phyloP scores from a whole-genome alignment of 768 basidiomycete genomes.

The Boletus fagicola region DNA sequence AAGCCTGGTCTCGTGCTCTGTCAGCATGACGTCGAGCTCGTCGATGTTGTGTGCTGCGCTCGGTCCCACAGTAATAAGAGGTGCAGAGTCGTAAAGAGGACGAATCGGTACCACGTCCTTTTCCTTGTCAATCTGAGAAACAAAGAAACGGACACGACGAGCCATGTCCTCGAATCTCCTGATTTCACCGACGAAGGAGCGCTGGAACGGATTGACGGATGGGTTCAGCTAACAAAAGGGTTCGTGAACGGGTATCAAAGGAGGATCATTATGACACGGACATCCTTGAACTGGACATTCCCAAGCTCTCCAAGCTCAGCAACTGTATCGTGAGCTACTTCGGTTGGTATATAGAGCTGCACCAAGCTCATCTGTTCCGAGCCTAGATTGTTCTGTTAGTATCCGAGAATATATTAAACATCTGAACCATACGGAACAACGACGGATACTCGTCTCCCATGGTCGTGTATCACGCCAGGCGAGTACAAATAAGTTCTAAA shows the following conservation, averaged over 20 bases:
- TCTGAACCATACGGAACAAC: slow-evolving; percentile 61
- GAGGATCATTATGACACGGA: slow-evolving; percentile 39
- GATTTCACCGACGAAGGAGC: slow-evolving; percentile 95
- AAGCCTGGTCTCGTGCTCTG: slow-evolving; percentile 83
- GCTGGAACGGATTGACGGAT: slow-evolving; percentile 94
- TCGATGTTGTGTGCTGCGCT: slow-evolving; percentile 92
- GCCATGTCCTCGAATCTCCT: slow-evolving; percentile 95
- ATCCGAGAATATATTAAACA: neutral
- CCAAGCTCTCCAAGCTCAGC: slow-evolving; percentile 94
- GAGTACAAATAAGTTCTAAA: neutral
- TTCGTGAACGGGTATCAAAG: slow-evolving; percentile 3
- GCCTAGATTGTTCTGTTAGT: slow-evolving; percentile 44
- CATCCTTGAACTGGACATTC: slow-evolving; percentile 96
- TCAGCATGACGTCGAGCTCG: slow-evolving; percentile 83
- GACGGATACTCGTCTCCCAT: slow-evolving; percentile 85
- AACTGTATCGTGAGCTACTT: slow-evolving; percentile 96
- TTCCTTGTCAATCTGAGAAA: slow-evolving; percentile 81
- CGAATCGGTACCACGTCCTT: slow-evolving; percentile 80
- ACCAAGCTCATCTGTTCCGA: slow-evolving; percentile 98
- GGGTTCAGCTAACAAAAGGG: slow-evolving; percentile 73
- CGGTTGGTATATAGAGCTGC: slow-evolving; percentile 94
- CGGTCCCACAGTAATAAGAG: slow-evolving; percentile 86
- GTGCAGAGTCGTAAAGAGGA: slow-evolving; percentile 81
- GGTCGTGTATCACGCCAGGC: neutral
- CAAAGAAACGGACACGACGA: slow-evolving; percentile 89